Conservation (phyloP, 2,329 filamentous ascomycete genomes). For the Aspergillus novoparasiticus region DNA sequence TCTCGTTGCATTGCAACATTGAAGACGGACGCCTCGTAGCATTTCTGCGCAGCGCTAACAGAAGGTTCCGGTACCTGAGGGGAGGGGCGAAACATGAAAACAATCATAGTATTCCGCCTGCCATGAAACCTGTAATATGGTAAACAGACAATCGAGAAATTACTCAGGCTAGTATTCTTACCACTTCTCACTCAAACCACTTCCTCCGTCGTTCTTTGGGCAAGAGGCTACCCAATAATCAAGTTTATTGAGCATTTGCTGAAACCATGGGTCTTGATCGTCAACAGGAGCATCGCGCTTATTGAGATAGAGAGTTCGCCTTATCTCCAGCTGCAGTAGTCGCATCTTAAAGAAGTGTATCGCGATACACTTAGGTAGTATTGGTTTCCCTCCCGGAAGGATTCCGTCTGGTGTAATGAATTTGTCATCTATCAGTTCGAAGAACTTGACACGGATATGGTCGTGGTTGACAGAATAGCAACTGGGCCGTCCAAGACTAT, state of each 20-base stretch:
- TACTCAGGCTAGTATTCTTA: conserved; percentile 49
- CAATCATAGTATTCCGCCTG: conserved; percentile 82
- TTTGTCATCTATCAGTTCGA: conserved; percentile 77
- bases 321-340: conserved; percentile 82
- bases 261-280: conserved; percentile 86
- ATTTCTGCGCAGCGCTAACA: conserved; percentile 73
- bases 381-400: conserved; percentile 66
- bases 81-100: conserved; percentile 85
- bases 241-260: conserved; percentile 75
- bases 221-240: conserved; percentile 76
- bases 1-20: conserved; percentile 80
- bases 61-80: conserved; percentile 90
- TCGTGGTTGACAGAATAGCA: conserved; percentile 82
- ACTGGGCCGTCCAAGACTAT: conserved; percentile 83
- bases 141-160: background rate
- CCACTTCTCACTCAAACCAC: conserved; percentile 78
- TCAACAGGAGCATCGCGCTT: conserved; percentile 75
- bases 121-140: conserved; percentile 56
- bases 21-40: conserved; percentile 78
- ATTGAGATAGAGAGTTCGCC: conserved; percentile 81
- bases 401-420: conserved; percentile 81
- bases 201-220: conserved; percentile 70
- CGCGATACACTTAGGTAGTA: conserved; percentile 81
- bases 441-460: conserved; percentile 82
- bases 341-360: conserved; percentile 96